Percentiles rank a stretch among this genome's conserved stretches.
These are phyloP conservation scores for Peribolospora baueri DNA, from an alignment of 768 basidiomycete genomes.

Conservation along the genomic window DNA sequence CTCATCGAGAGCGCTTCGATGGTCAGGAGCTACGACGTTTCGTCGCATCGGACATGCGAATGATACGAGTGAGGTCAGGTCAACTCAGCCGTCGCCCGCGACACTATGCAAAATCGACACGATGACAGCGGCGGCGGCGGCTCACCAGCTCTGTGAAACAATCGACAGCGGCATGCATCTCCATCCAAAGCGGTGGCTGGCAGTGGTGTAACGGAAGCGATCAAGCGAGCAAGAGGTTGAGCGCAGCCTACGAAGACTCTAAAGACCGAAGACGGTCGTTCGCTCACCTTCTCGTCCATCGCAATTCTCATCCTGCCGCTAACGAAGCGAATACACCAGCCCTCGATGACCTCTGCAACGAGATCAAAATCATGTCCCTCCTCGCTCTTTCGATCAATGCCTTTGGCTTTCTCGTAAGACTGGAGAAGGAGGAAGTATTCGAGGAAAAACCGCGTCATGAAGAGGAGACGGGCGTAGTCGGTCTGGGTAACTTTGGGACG, in stretches of 20 bases:
- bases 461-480: conserved; percentile 70
- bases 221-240: neutral
- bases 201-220: neutral
- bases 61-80: too few species aligned
- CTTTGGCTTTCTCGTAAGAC: conserved; percentile 25
- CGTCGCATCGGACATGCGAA: too few species aligned
- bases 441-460: conserved; percentile 70
- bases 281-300: conserved; percentile 60
- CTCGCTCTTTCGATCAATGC: conserved; percentile 10
- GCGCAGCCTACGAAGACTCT: neutral
- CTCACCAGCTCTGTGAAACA: conserved; percentile 62
- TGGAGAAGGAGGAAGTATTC: conserved; percentile 49
- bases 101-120: neutral
- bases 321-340: conserved; percentile 73
- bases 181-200: conserved; percentile 80
- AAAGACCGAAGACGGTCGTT: conserved; percentile 6
- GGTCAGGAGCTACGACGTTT: conserved; percentile 33
- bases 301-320: conserved; percentile 67
- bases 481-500: conserved; percentile 80
- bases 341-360: conserved; percentile 63
- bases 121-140: neutral
- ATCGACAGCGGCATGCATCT: conserved; percentile 79
- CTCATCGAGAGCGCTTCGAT: conserved; percentile 56
- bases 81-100: too few species aligned
- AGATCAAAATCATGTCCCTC: conserved; percentile 21